A percentile compares a stretch with the other conserved stretches of the same genome.
phyloP scores from a whole-genome alignment of 2,329 filamentous ascomycete species.

The Microdochium nivale region DNA sequence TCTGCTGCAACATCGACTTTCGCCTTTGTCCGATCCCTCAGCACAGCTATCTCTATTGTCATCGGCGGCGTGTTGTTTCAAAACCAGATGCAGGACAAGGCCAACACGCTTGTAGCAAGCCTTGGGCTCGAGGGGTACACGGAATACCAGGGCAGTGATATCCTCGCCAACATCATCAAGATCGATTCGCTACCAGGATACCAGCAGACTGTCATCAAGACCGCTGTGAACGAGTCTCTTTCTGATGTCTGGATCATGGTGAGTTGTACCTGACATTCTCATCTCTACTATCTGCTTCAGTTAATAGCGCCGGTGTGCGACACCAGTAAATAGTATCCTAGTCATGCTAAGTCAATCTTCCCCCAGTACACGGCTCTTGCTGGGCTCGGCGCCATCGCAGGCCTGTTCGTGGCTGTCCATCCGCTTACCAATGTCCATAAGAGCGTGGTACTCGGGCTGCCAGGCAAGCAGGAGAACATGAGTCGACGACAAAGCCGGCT shows the following conservation, averaged over 20 bases:
- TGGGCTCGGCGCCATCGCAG: not conserved
- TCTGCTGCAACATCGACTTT: slow-evolving; percentile 56
- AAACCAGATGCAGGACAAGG: slow-evolving; percentile 15
- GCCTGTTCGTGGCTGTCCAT: not conserved
- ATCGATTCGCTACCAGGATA: slow-evolving; percentile 5
- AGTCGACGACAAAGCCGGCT: not conserved
- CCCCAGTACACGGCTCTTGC: not conserved
- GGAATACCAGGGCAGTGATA: slow-evolving; percentile 9
- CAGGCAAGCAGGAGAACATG: not conserved
- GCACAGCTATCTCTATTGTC: slow-evolving; percentile 48
- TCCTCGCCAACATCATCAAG: slow-evolving; percentile 8
- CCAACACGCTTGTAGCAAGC: slow-evolving; percentile 4
- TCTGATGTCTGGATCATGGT: slow-evolving; percentile 13
- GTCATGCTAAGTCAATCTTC: not conserved
- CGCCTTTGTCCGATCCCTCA: slow-evolving; percentile 49
- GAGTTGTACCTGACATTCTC: slow-evolving; percentile 1
- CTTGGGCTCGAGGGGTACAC: slow-evolving; percentile 7
- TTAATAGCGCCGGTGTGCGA: not conserved
- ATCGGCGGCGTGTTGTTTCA: slow-evolving; percentile 43
- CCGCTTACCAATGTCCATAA: not conserved
- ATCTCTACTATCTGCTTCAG: not conserved
- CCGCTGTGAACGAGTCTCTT: slow-evolving; percentile 8
- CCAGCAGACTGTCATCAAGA: slow-evolving; percentile 8
- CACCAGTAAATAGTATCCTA: not conserved
- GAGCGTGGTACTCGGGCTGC: not conserved